These are phyloP conservation scores for Glycine soja DNA, from an alignment of 306 rosid species.

Conservation along the genomic window DNA sequence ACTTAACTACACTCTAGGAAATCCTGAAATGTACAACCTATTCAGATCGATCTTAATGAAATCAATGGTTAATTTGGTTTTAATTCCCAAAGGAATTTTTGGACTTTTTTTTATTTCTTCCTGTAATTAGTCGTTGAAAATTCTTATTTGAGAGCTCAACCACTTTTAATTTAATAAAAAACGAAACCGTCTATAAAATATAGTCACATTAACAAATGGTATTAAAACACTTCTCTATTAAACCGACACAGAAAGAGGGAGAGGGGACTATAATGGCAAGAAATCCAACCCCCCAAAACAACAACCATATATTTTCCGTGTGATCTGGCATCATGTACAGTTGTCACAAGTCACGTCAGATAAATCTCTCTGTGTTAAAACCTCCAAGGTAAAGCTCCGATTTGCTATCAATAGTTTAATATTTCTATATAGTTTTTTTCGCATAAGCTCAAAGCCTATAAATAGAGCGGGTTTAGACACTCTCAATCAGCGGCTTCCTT, in stretches of 20 bases:
- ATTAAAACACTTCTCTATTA: constrained; percentile 22
- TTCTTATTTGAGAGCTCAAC: constrained; percentile 44
- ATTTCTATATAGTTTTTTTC: neutral
- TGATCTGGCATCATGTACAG: constrained; percentile 65
- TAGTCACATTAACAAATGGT: neutral
- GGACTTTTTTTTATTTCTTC: neutral
- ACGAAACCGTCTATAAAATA: neutral
- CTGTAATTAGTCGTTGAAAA: constrained; percentile 48
- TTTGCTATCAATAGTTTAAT: constrained; percentile 52
- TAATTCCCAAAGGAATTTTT: neutral
- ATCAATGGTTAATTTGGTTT: constrained; percentile 37
- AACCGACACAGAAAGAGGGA: constrained; percentile 38
- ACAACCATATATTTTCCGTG: constrained; percentile 54
- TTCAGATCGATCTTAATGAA: constrained; percentile 28
- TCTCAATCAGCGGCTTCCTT: constrained; percentile 52
- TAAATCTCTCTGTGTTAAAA: constrained; percentile 47
- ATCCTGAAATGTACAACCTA: neutral
- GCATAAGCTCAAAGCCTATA: constrained; percentile 45
- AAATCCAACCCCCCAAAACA: constrained; percentile 35
- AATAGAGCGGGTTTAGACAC: constrained; percentile 38
- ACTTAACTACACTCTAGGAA: constrained; percentile 52
- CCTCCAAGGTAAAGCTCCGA: constrained; percentile 20
- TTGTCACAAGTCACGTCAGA: constrained; percentile 57
- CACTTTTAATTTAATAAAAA: constrained; percentile 28
- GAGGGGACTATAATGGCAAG: constrained; percentile 17